Evolutionary conservation across 306 rosid genomes (phyloP).

Genomic region (Pyrus communis): DNA sequence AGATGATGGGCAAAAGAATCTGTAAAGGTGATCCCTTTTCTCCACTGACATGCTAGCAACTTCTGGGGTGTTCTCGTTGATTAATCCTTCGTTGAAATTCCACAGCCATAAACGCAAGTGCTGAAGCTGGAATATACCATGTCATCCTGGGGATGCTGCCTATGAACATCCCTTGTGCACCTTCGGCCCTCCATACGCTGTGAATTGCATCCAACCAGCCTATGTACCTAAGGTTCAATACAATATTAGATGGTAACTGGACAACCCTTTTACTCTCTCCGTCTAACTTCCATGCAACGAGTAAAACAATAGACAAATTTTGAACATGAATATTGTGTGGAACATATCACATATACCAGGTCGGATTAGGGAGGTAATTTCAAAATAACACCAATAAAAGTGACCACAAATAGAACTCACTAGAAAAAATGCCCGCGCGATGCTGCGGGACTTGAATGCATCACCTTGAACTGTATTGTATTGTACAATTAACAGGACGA

Average conservation of each 20-base stretch:
- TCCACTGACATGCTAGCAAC: slow-evolving; percentile 43
- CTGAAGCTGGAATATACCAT: slow-evolving; percentile 92
- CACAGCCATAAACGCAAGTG: slow-evolving; percentile 84
- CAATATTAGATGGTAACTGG: neutral
- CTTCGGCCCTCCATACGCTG: slow-evolving; percentile 61
- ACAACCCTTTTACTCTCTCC: neutral
- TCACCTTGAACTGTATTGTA: too few relatives aligned
- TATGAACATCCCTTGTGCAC: slow-evolving; percentile 62
- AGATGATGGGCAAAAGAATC: neutral
- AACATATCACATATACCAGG: too few relatives aligned
- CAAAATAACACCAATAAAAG: too few relatives aligned
- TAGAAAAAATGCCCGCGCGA: too few relatives aligned
- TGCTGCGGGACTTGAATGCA: too few relatives aligned
- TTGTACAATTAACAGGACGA: too few relatives aligned
- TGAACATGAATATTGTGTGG: too few relatives aligned
- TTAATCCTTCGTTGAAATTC: slow-evolving; percentile 57
- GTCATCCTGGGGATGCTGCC: slow-evolving; percentile 83
- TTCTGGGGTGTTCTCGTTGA: slow-evolving; percentile 17
- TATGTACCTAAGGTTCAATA: slow-evolving; percentile 39
- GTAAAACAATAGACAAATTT: neutral
- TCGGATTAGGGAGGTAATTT: too few relatives aligned
- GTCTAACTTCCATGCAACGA: neutral
- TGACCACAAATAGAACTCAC: too few relatives aligned
- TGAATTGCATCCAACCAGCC: slow-evolving; percentile 70
- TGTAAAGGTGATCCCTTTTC: slow-evolving; percentile 34